Base-by-base conservation (phyloP, 2,329 filamentous ascomycete species). In the Grosmannia clavigera region DNA sequence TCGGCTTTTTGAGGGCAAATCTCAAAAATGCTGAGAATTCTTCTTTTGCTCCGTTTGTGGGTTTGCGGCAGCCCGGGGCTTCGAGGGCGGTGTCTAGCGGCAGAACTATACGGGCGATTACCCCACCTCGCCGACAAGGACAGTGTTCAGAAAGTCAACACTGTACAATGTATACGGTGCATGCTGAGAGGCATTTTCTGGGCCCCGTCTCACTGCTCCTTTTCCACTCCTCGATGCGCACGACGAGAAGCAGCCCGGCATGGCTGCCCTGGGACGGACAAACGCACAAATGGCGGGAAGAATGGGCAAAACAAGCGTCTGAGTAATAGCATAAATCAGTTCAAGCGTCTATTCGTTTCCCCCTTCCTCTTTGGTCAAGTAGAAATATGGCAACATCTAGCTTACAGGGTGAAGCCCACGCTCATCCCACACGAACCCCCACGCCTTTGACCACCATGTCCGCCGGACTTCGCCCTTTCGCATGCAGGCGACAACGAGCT, bases 41-140 rank as follows among this genome's bases (percentile, higher is more conserved):
- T 58, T 52, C 38, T 59, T 55, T 50, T 60, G 59, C 43, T 60
- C 59, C 54, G 40, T 58, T 61, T 63, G 62, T 63, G 62, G 62
- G 61, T 56, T 60, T 59, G 43, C 22, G 58, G 35, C 33, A 35
- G 33, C 33, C 33, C 2, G 33, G 33, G 33, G 29, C 56, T 22
- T 35, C 2, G 33, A 57, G 53, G 62, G 62, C 62, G 62, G 62
- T 60, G 25, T 54, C 10, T 1, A 2, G 40, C 11, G 60, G 62
- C 62, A 64, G 58, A 61, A 63, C 33, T 35, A 35, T 35, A 35
- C 7, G 5, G 33, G 33, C 33, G 33, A 35, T 35, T 1, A 35
- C 33, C 33, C 33, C 33, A 9, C 33, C 33, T 35, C 10, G 33
- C 9, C 2, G 33, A 10, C 33, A 35, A 35, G 2, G 11, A 2